Percentiles rank a stretch among this genome's conserved stretches.
phyloP scores from a whole-genome alignment of 768 basidiomycete genomes.

The Naganishia vishniacii region DNA sequence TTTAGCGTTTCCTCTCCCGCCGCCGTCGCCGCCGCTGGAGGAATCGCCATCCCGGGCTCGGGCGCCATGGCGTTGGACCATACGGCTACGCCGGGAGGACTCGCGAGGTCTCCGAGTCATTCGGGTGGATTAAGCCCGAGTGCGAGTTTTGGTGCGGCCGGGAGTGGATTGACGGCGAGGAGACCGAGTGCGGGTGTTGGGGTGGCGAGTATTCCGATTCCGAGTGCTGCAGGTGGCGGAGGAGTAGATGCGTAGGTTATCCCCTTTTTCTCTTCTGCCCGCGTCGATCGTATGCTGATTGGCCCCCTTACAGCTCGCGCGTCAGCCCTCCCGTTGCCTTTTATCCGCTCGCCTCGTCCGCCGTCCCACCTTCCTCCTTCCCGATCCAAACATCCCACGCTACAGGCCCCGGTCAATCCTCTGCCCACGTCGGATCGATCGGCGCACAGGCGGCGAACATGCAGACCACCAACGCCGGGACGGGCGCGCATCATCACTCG shows the following conservation, averaged over 20 bases:
- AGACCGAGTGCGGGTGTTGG: slow-evolving; percentile 18
- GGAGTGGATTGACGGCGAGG: slow-evolving; percentile 12
- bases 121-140: slow-evolving; percentile 19
- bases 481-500: slow-evolving; percentile 14
- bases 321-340: slow-evolving; percentile 19
- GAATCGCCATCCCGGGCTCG: slow-evolving; percentile 8
- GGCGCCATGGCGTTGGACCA: too few species aligned
- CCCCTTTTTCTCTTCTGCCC: background rate
- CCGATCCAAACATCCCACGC: slow-evolving; percentile 25
- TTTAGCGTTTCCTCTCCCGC: background rate
- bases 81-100: too few species aligned
- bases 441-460: background rate
- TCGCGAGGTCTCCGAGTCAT: background rate
- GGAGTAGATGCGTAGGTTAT: slow-evolving; percentile 14
- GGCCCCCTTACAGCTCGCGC: slow-evolving; percentile 1
- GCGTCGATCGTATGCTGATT: background rate
- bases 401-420: slow-evolving; percentile 5
- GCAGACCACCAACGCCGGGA: background rate
- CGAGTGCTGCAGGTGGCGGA: background rate
- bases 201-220: slow-evolving; percentile 10
- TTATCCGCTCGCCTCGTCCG: slow-evolving; percentile 21
- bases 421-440: slow-evolving; percentile 1
- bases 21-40: background rate
- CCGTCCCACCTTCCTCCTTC: slow-evolving; percentile 30
- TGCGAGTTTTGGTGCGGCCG: slow-evolving; percentile 8